Evolutionary conservation across 768 basidiomycete genomes (phyloP).

Genomic region (Russula brevipes): DNA sequence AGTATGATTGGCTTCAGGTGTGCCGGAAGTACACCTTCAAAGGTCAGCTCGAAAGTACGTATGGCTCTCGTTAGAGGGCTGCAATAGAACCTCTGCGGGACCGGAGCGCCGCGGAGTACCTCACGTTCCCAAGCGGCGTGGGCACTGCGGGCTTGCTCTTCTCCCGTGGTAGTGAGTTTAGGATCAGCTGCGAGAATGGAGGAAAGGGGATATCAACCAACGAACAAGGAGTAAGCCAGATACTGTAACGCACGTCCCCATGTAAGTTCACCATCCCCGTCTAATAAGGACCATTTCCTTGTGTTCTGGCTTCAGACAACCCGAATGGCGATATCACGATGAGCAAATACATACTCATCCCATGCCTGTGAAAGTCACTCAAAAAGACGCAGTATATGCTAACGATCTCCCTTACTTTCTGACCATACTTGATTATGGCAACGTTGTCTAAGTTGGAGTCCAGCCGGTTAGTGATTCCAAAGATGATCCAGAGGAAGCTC

Average conservation of each 20-base stretch:
- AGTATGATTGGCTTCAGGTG: slow-evolving; percentile 20
- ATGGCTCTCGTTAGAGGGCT: slow-evolving; percentile 23
- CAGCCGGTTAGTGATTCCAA: not conserved
- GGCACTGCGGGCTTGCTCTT: slow-evolving; percentile 22
- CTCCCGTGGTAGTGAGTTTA: slow-evolving; percentile 20
- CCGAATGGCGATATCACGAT: not conserved
- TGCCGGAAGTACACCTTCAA: slow-evolving; percentile 10
- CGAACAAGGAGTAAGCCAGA: not conserved
- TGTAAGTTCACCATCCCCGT: slow-evolving; percentile 20
- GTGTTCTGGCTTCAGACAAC: not conserved
- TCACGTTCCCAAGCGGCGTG: slow-evolving; percentile 22
- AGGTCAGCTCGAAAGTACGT: slow-evolving; percentile 22
- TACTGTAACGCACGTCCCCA: slow-evolving; percentile 23
- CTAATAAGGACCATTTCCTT: slow-evolving; percentile 22
- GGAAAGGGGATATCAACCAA: not conserved
- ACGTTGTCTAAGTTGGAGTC: slow-evolving; percentile 18
- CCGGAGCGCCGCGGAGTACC: slow-evolving; percentile 8
- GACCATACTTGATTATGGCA: slow-evolving; percentile 19
- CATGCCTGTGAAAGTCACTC: slow-evolving; percentile 12
- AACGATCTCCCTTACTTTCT: slow-evolving; percentile 4
- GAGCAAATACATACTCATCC: slow-evolving; percentile 15
- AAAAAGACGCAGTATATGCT: not conserved
- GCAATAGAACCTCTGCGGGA: slow-evolving; percentile 20
- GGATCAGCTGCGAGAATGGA: slow-evolving; percentile 21
- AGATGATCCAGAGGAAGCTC: not conserved